Conservation (phyloP, 1,284 basidiomycete genomes). For the Pseudozyma sp. region DNA sequence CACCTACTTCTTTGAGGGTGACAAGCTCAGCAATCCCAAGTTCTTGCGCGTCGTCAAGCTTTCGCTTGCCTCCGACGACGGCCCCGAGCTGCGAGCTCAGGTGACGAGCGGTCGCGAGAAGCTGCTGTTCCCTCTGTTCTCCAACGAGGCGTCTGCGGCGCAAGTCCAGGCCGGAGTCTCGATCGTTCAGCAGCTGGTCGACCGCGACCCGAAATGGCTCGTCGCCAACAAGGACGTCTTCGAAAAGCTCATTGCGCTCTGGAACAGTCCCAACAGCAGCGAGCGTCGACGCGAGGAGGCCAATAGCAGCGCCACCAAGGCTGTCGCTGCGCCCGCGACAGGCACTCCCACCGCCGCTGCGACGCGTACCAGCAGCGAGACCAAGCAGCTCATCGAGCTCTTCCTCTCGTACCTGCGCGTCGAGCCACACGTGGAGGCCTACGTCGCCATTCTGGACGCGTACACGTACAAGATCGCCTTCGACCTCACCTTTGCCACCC, state of each 20-base stretch:
- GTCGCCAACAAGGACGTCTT: constrained; percentile 64
- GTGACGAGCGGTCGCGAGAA: constrained; percentile 46
- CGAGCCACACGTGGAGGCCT: constrained; percentile 82
- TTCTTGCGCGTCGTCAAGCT: constrained; percentile 62
- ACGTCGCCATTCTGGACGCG: constrained; percentile 87
- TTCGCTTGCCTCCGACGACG: constrained; percentile 57
- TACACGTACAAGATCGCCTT: constrained; percentile 85
- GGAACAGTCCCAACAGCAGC: constrained; percentile 62
- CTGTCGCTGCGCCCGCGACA: constrained; percentile 20
- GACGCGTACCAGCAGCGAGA: constrained; percentile 71
- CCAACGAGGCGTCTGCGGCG: constrained; percentile 39
- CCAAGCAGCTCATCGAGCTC: constrained; percentile 79
- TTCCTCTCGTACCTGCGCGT: constrained; percentile 71
- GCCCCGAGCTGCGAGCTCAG: constrained; percentile 57
- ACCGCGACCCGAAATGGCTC: constrained; percentile 80
- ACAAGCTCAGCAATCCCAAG: constrained; percentile 75
- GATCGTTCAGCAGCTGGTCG: constrained; percentile 81
- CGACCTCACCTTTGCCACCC: constrained; percentile 83
- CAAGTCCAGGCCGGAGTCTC: constrained; percentile 72
- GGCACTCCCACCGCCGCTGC: constrained; percentile 8
- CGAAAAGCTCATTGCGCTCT: constrained; percentile 66
- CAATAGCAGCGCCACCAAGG: constrained; percentile 41
- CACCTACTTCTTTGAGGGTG: constrained; percentile 79
- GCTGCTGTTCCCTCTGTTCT: constrained; percentile 58
- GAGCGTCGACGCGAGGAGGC: constrained; percentile 56